Evolutionary conservation across 2,329 filamentous ascomycete genomes (phyloP), one percentile per base, ranked within the genome.

Genomic region (Dendrostoma leiphaemia): DNA sequence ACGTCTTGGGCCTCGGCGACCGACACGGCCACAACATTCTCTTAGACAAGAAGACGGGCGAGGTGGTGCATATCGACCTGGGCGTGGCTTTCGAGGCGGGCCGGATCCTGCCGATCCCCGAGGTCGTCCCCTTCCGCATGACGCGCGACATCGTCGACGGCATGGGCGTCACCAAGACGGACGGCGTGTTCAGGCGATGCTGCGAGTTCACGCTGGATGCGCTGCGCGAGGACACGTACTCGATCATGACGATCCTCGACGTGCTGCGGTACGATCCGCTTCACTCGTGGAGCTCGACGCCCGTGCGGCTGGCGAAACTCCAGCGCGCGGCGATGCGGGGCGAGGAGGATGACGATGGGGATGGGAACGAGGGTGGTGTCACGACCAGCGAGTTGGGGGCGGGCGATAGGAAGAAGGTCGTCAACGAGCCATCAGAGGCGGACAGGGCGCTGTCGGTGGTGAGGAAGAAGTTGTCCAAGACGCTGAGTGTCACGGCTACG

Each of bases 211-310:
- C 92, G 0, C 83, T 99, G 29, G 91, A 97, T 59, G 92, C 95
- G 2, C 77, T 99, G 32, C 86, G 94, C n/a, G 89, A 96, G 64
- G 94, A 99, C 69, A 90, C 90, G 12, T 95, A 96, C 68, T 92
- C 89, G 41, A 99, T 99, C 74, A 97, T 97, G 92, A 97, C 94
- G 0, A 91, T 99, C 50, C 83, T 99, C 19, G 95, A 99, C 66
- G 95, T 99, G 21, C 76, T 99, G 56, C 88, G 95, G n/a, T 97
- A 97, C 71, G 94, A 99, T 77, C 95, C 94, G 1, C 75, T 99
- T 58, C 96, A 97, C 70, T 94, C 86, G 57, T 99, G 94, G 94
- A 93, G 90, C 32, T 86, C 97, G 53, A 94, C 90, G 10, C 84
- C 84, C 0, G 75, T 86, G 31, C 78, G 84, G 19, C 71, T 87